Evolutionary conservation across 768 basidiomycete genomes (phyloP).

Genomic region (Leucocoprinus sp.): DNA sequence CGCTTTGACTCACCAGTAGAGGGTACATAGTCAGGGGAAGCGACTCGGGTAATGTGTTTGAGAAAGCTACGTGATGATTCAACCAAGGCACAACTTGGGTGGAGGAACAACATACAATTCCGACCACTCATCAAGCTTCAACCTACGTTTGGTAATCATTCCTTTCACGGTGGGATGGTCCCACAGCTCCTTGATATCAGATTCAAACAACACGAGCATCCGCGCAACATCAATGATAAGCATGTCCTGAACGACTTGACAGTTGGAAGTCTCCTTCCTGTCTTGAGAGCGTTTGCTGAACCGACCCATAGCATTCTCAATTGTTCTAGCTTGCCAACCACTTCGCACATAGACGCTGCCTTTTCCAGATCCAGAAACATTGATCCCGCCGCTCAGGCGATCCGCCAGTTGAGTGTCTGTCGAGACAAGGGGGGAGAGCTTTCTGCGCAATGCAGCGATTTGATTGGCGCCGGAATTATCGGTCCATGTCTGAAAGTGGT

Average conservation of each 20-base stretch:
- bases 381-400: slow-evolving; percentile 65
- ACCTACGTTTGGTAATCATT: slow-evolving; percentile 56
- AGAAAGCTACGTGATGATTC: slow-evolving; percentile 48
- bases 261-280: slow-evolving; percentile 23
- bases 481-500: slow-evolving; percentile 18
- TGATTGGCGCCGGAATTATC: slow-evolving; percentile 26
- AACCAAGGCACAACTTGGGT: slow-evolving; percentile 5
- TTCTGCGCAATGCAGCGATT: slow-evolving; percentile 49
- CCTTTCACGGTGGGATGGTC: slow-evolving; percentile 60
- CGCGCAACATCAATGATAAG: slow-evolving; percentile 54
- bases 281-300: slow-evolving; percentile 26
- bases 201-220: slow-evolving; percentile 48
- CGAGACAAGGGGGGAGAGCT: slow-evolving; percentile 51
- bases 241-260: slow-evolving; percentile 37
- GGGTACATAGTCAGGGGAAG: slow-evolving; percentile 61
- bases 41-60: slow-evolving; percentile 63
- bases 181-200: slow-evolving; percentile 71
- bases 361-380: slow-evolving; percentile 68
- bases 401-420: slow-evolving; percentile 60
- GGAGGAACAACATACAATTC: slow-evolving; percentile 58
- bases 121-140: slow-evolving; percentile 81
- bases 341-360: slow-evolving; percentile 70
- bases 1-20: slow-evolving; percentile 47
- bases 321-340: slow-evolving; percentile 72
- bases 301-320: slow-evolving; percentile 43